Percentiles rank a stretch among this genome's conserved stretches.
Conservation (phyloP, 2,329 filamentous ascomycete species). For the Cladosporium halotolerans region DNA sequence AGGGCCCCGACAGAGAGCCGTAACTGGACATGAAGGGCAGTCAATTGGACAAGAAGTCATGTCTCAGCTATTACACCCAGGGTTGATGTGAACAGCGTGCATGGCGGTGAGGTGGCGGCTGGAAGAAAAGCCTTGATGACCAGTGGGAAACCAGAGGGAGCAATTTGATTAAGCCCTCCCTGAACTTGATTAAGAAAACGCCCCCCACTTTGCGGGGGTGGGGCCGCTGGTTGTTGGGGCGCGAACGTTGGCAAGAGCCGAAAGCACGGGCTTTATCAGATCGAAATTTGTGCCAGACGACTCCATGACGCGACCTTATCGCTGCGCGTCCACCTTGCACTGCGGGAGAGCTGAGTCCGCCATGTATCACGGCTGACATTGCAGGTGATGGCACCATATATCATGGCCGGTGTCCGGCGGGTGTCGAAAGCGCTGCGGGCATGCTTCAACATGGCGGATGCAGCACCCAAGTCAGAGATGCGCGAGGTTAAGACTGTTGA, state of each 20-base stretch:
- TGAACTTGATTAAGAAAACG: background rate
- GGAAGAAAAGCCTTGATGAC: background rate
- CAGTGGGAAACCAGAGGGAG: background rate
- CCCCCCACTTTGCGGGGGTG: conserved; percentile 2
- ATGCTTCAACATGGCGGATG: background rate
- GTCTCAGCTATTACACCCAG: background rate
- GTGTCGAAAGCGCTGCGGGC: background rate
- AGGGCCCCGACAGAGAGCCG: too few relatives aligned
- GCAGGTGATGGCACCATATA: background rate
- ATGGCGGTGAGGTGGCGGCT: background rate
- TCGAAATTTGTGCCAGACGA: background rate
- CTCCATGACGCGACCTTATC: background rate
- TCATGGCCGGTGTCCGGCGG: background rate
- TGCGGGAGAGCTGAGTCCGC: background rate
- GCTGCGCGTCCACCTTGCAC: background rate
- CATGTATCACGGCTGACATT: background rate
- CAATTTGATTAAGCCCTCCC: too few relatives aligned
- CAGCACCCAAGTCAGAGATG: too few relatives aligned
- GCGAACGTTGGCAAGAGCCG: background rate
- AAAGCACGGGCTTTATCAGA: background rate
- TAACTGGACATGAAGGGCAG: too few relatives aligned
- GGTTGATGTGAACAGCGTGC: background rate
- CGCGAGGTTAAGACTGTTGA: background rate
- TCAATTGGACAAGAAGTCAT: background rate
- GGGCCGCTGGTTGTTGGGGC: too few relatives aligned